A percentile compares a stretch with the other conserved stretches of the same genome.
These are phyloP conservation scores for Diaporthe australafricana DNA, from an alignment of 2,329 filamentous ascomycete species.

Conservation along the genomic window DNA sequence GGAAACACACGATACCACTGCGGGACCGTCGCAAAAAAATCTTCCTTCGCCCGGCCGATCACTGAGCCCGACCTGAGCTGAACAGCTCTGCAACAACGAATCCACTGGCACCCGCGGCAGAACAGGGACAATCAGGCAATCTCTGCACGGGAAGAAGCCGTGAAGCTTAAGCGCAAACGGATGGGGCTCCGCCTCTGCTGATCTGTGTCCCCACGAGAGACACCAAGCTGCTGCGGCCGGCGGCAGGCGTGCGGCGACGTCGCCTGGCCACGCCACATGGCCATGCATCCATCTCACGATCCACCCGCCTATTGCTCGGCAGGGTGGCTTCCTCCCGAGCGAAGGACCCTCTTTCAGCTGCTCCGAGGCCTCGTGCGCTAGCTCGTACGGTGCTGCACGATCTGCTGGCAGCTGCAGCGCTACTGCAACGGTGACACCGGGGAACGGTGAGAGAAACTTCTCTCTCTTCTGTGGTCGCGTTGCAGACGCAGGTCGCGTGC, in stretches of 20 bases:
- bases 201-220: conserved; percentile 18
- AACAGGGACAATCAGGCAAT: not conserved
- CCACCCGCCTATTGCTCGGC: conserved; percentile 12
- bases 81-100: too few species aligned
- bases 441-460: conserved; percentile 24
- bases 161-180: conserved; percentile 11
- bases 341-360: conserved; percentile 25
- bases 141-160: conserved; percentile 19
- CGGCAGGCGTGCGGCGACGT: conserved; percentile 4
- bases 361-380: conserved; percentile 14
- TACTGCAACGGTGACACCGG: conserved; percentile 28
- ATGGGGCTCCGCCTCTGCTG: conserved; percentile 9
- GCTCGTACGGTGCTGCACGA: conserved; percentile 27
- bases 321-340: conserved; percentile 14
- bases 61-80: not conserved
- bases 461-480: not conserved
- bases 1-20: not conserved
- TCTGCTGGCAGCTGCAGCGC: conserved; percentile 26
- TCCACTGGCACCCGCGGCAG: conserved; percentile 4
- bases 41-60: conserved; percentile 3
- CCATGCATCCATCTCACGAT: conserved; percentile 25
- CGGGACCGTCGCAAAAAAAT: conserved; percentile 1
- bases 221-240: conserved; percentile 2
- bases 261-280: conserved; percentile 17
- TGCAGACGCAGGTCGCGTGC: not conserved